These are phyloP conservation scores for Vigna hirtella DNA, from an alignment of 306 rosid species.

Conservation along the genomic window DNA sequence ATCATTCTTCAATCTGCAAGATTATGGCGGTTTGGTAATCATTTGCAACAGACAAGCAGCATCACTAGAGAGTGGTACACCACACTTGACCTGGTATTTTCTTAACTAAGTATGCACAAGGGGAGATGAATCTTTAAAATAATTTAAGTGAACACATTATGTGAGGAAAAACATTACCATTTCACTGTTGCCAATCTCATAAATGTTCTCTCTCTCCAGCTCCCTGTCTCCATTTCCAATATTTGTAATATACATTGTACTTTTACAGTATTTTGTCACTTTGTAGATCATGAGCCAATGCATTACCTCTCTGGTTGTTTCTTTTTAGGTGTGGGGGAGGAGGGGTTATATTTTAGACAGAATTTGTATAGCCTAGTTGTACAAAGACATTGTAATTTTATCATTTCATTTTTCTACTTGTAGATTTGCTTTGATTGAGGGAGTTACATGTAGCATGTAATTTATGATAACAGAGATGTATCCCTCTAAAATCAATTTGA, in stretches of 20 bases:
- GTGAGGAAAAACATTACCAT: neutral
- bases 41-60: slow-evolving; percentile 24
- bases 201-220: neutral
- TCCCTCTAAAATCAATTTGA: neutral
- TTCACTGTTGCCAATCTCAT: neutral
- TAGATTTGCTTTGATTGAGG: neutral
- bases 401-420: neutral
- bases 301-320: neutral
- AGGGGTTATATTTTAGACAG: neutral
- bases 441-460: neutral
- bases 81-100: slow-evolving; percentile 22
- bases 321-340: neutral
- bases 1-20: neutral
- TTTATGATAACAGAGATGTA: neutral
- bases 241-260: neutral
- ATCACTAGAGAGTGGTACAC: slow-evolving; percentile 6
- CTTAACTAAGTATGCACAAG: slow-evolving; percentile 1
- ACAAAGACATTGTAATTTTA: neutral
- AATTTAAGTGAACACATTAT: neutral
- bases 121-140: neutral
- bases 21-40: neutral
- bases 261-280: neutral
- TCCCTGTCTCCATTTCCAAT: neutral
- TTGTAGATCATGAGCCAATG: neutral
- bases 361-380: slow-evolving; percentile 1